Evolutionary conservation across 352 stramenopile species (phyloP).

Genomic region (Phytophthora multivora): DNA sequence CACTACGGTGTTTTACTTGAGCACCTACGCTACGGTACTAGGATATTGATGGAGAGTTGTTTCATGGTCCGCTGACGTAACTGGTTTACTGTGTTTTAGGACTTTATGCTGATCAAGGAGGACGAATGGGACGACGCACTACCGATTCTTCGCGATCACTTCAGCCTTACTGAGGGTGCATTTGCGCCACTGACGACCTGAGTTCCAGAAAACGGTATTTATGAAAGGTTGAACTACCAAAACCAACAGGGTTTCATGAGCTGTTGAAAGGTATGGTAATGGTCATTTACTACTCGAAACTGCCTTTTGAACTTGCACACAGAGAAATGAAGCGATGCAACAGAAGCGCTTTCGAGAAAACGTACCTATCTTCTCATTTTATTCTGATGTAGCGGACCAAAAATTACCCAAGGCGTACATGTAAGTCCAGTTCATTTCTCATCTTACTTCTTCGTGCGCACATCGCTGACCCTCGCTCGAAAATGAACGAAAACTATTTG

Average conservation of each 20-base stretch:
- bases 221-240: neutral
- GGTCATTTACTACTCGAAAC: too few relatives aligned
- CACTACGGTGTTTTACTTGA: slow-evolving; percentile 74
- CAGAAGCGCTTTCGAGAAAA: too few relatives aligned
- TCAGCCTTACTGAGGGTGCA: slow-evolving; percentile 43
- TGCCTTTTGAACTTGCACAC: too few relatives aligned
- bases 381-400: too few relatives aligned
- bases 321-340: too few relatives aligned
- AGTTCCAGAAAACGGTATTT: slow-evolving; percentile 15
- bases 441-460: neutral
- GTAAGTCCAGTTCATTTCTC: neutral
- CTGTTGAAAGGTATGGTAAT: neutral
- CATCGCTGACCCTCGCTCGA: neutral
- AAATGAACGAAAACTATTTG: slow-evolving; percentile 7
- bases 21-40: slow-evolving; percentile 66
- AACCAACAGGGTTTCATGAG: neutral
- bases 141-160: slow-evolving; percentile 50
- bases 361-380: too few relatives aligned
- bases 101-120: slow-evolving; percentile 78
- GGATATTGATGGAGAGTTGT: neutral
- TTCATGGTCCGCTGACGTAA: too few relatives aligned
- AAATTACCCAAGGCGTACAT: too few relatives aligned
- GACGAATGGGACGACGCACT: slow-evolving; percentile 67
- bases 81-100: slow-evolving; percentile 21
- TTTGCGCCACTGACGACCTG: slow-evolving; percentile 45